Evolutionary conservation across 2,329 filamentous ascomycete genomes (phyloP).

Genomic region (Aspergillus oerlinghausenensis): DNA sequence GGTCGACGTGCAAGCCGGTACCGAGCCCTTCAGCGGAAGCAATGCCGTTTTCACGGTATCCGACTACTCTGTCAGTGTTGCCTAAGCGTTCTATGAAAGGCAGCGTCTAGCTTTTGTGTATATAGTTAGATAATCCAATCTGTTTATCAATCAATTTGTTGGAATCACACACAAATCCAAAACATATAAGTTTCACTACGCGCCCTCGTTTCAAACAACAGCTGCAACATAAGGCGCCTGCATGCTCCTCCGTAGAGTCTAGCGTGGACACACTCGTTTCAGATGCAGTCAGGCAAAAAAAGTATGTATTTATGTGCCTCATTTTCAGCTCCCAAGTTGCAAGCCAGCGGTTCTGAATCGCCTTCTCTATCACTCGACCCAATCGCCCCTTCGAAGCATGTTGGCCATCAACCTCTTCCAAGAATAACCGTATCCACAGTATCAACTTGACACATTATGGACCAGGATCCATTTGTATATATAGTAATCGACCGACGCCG

Average conservation of each 20-base stretch:
- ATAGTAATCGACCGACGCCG: not conserved
- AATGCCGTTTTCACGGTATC: conserved; percentile 24
- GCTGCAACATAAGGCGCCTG: not conserved
- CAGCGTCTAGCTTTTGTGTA: not conserved
- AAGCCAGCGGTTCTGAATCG: not conserved
- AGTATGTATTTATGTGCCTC: not conserved
- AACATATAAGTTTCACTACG: not conserved
- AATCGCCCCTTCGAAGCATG: not conserved
- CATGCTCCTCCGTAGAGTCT: not conserved
- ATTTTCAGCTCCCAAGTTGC: not conserved
- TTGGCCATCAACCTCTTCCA: not conserved
- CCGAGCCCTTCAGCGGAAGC: conserved; percentile 33
- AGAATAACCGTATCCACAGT: not conserved
- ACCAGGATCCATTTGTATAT: not conserved
- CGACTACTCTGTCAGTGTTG: conserved; percentile 26
- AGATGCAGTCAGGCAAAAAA: not conserved
- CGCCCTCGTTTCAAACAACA: not conserved
- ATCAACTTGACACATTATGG: not conserved
- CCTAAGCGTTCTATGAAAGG: conserved; percentile 12
- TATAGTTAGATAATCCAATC: not conserved
- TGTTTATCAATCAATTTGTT: not conserved
- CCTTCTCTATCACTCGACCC: not conserved
- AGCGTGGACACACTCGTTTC: not conserved
- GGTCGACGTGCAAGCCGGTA: conserved; percentile 42
- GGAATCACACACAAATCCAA: not conserved